Percentiles rank a stretch among this genome's conserved stretches.
These are phyloP conservation scores for Magnusiomyces suaveolens DNA, from an alignment of 1,139 yeast species.

Conservation along the genomic window DNA sequence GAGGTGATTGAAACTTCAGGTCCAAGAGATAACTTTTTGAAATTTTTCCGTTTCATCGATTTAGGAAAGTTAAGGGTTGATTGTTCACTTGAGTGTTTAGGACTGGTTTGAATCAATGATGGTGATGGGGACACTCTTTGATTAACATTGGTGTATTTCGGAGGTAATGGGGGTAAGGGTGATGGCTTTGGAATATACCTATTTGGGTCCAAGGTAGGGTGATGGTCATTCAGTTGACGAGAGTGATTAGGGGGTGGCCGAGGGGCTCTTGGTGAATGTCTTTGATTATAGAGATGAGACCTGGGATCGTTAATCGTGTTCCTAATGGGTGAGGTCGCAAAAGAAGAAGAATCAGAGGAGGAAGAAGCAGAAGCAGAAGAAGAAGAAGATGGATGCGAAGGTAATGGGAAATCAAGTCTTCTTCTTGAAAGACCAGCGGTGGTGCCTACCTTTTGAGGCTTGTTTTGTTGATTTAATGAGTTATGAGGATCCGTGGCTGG, in stretches of 20 bases:
- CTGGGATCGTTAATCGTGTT: background rate
- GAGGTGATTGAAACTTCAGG: conserved; percentile 12
- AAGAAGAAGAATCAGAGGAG: background rate
- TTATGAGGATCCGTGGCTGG: no score
- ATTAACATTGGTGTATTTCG: background rate
- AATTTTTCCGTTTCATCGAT: conserved; percentile 60
- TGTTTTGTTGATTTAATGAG: background rate
- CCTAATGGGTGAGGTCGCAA: no score
- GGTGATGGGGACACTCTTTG: background rate
- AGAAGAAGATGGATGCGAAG: background rate
- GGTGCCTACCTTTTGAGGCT: background rate
- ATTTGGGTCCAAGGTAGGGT: background rate
- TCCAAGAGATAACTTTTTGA: conserved; percentile 54
- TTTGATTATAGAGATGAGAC: background rate
- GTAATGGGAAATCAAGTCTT: background rate
- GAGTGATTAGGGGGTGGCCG: background rate
- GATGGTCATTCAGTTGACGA: background rate
- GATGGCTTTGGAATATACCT: background rate
- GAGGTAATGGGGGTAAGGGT: background rate
- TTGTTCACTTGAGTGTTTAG: background rate
- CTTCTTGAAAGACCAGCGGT: background rate
- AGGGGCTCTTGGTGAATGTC: background rate
- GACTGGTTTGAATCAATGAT: background rate
- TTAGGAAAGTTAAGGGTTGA: conserved; percentile 38
- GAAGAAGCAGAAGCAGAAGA: background rate